phyloP scores from a whole-genome alignment of 2,329 filamentous ascomycete species.

The Hypoxylon sp. region DNA sequence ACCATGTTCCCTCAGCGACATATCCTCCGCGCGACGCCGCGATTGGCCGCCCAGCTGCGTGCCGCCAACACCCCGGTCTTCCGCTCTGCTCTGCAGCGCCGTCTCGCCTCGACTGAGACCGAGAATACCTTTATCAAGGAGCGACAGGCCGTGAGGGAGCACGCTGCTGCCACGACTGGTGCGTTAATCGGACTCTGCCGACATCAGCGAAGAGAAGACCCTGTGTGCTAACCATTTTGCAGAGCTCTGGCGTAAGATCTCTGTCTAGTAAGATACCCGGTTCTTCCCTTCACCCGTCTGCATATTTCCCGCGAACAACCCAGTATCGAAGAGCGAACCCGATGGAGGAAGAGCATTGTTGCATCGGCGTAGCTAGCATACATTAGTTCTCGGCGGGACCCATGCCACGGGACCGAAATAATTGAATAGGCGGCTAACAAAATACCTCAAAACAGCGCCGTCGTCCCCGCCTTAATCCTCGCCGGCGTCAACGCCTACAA shows the following conservation, averaged over 20 bases:
- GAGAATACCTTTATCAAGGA: constrained; percentile 97
- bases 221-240: constrained; percentile 55
- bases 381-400: background rate
- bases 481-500: constrained; percentile 86
- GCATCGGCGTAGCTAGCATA: background rate
- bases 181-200: constrained; percentile 58
- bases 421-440: constrained; percentile 32
- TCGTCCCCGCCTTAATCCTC: constrained; percentile 80
- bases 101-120: constrained; percentile 82
- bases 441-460: constrained; percentile 69
- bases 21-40: constrained; percentile 74
- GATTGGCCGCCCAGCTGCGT: constrained; percentile 73
- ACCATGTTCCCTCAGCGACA: constrained; percentile 76
- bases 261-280: constrained; percentile 83
- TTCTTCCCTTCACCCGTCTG: constrained; percentile 18
- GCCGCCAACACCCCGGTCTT: constrained; percentile 61
- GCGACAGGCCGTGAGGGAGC: constrained; percentile 89
- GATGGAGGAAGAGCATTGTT: background rate
- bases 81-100: constrained; percentile 75
- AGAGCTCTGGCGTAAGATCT: constrained; percentile 97
- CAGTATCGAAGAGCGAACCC: background rate
- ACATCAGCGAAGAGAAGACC: background rate
- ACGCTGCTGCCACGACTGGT: constrained; percentile 89
- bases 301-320: background rate
- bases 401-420: background rate